Percentiles rank a stretch among this genome's conserved stretches.
Conservation (phyloP, 495 filamentous ascomycete genomes). For the Bathelium albidoporum region DNA sequence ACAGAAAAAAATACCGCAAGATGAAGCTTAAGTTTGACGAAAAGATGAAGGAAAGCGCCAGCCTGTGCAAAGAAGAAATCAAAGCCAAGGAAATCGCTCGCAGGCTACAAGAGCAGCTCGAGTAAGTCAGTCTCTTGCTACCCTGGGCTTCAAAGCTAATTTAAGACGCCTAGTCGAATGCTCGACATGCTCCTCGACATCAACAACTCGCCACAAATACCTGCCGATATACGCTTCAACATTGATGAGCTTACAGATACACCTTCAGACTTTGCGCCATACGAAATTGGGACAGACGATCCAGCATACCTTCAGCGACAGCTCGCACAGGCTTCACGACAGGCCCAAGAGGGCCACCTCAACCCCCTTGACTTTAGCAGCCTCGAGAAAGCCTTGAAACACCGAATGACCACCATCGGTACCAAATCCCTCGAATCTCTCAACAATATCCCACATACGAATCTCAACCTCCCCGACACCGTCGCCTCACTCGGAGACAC, state of each 20-base stretch:
- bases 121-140: conserved; percentile 39
- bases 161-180: conserved; percentile 45
- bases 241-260: conserved; percentile 13
- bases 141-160: not conserved
- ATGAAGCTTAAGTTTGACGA: conserved; percentile 77
- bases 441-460: conserved; percentile 21
- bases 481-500: conserved; percentile 6
- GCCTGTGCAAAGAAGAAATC: conserved; percentile 65
- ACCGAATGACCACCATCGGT: conserved; percentile 28
- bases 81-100: conserved; percentile 64
- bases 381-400: conserved; percentile 38
- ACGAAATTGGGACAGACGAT: not conserved
- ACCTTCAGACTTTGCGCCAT: conserved; percentile 30
- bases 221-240: conserved; percentile 61
- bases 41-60: conserved; percentile 68
- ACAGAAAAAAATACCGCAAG: conserved; percentile 82
- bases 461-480: conserved; percentile 11
- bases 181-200: conserved; percentile 80
- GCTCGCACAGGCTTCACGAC: conserved; percentile 32
- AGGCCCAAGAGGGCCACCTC: conserved; percentile 23
- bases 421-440: conserved; percentile 11
- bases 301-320: conserved; percentile 29
- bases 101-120: conserved; percentile 77
- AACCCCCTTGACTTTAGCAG: conserved; percentile 21
- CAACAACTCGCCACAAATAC: conserved; percentile 67